Base-by-base conservation (phyloP, 192 early-diverging fungal species). In the Podila epigama region DNA sequence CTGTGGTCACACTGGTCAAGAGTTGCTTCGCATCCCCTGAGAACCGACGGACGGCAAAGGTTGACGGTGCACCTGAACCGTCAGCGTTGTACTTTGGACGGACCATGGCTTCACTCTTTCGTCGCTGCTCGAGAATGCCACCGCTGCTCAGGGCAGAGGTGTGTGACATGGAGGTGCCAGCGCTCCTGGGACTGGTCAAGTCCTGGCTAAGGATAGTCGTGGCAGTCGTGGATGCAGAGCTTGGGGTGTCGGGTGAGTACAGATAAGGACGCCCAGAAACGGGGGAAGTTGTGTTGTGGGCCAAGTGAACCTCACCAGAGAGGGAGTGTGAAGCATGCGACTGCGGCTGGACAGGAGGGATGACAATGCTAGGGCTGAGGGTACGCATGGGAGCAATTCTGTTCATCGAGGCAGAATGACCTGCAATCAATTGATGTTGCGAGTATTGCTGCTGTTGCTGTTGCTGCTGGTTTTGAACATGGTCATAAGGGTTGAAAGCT, bases 131-230 rank as follows among this genome's bases (percentile, higher is more conserved):
- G 6, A 44, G 3, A 0, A 13, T 20, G 31, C 48, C 42, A 3
- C 37, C 36, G 9, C 12, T 12, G 25, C 20, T 32, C 10, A 40
- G 25, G n/a, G 29, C 60, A 7, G 73, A 77, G 16, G 50, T 34
- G 15, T 8, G 63, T 0, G 73, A 77, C 73, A 77, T 77, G 18
- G 66, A 63, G 2, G 73, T 77, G 1, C 66, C 66, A 15, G 66
- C 66, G 20, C 66, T 77, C 2, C 53, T 60, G 3, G 60, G 73
- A 3, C 65, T 68, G 5, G 35, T 60, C 16, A 31, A 32, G n/a
- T 33, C 41, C 31, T n/a, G n/a, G n/a, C 29, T 56, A 6, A 25
- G 25, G 0, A 9, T 9, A 2, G 48, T 51, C 2, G 73, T 58
- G 11, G 25, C n/a, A 27, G 60, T 41, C 1, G 58, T 51, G 1